Evolutionary conservation across 495 filamentous ascomycete species (phyloP).

Genomic region (Astrothelium macrocarpum): DNA sequence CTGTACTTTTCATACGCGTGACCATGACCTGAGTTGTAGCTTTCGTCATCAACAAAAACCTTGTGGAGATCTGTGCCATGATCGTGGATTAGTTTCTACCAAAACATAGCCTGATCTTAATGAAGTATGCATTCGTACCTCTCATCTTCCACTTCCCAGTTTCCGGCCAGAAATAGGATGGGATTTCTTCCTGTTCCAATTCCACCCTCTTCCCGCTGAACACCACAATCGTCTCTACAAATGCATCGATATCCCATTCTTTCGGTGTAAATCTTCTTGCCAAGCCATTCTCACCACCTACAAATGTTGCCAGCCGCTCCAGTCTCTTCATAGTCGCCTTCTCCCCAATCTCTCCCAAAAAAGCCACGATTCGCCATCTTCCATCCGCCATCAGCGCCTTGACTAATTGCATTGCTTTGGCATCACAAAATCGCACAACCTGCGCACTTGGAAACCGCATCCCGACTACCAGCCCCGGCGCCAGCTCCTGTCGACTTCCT

Average conservation of each 20-base stretch:
- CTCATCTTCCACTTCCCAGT: constrained; percentile 51
- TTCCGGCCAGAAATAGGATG: constrained; percentile 47
- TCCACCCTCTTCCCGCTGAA: constrained; percentile 43
- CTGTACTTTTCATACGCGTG: constrained; percentile 54
- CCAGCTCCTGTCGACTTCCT: neutral
- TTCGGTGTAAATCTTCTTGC: constrained; percentile 39
- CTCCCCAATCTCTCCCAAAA: constrained; percentile 43
- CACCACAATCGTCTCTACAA: constrained; percentile 53
- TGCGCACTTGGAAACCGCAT: constrained; percentile 42
- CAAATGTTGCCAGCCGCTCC: constrained; percentile 25
- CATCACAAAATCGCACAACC: constrained; percentile 50
- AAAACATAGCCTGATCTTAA: too few species aligned
- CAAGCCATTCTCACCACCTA: constrained; percentile 32
- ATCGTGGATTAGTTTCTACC: neutral
- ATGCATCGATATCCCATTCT: constrained; percentile 41
- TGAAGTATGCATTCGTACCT: too few species aligned
- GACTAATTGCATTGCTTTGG: constrained; percentile 44
- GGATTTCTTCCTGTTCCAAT: constrained; percentile 51
- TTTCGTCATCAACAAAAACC: constrained; percentile 57
- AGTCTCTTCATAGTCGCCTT: constrained; percentile 18
- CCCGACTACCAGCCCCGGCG: neutral
- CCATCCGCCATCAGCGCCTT: constrained; percentile 44
- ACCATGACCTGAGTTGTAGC: constrained; percentile 55
- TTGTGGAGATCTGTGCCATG: constrained; percentile 46
- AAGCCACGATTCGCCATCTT: constrained; percentile 52